A percentile compares a stretch with the other conserved stretches of the same genome.
These are phyloP conservation scores for Lasiodiplodia theobromae DNA, from an alignment of 2,329 filamentous ascomycete species.

Conservation along the genomic window DNA sequence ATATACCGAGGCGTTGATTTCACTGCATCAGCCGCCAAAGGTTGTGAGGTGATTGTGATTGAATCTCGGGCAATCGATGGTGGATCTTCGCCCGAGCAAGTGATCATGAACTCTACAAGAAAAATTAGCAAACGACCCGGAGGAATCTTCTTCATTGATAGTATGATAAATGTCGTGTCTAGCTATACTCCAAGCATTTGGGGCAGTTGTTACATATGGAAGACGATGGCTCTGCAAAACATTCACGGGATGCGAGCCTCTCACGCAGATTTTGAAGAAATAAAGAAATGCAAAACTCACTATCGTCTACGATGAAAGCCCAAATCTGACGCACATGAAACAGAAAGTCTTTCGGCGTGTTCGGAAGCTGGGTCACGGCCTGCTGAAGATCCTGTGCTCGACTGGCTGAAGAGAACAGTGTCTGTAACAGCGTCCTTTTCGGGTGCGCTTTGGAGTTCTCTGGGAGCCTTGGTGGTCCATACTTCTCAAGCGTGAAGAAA, in stretches of 20 bases:
- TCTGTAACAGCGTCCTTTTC: slow-evolving; percentile 5
- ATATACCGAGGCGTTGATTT: background rate
- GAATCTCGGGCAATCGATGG: background rate
- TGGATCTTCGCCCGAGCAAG: slow-evolving; percentile 6
- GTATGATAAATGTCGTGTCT: background rate
- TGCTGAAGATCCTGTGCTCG: slow-evolving; percentile 15
- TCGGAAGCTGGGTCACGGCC: slow-evolving; percentile 4
- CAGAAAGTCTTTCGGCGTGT: slow-evolving; percentile 2
- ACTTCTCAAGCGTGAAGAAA: slow-evolving; percentile 16
- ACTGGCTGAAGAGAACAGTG: slow-evolving; percentile 16
- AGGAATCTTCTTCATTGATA: background rate
- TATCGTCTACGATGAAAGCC: slow-evolving; percentile 16
- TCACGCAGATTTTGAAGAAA: too few species aligned
- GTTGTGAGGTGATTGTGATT: background rate
- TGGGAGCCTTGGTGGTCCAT: slow-evolving; percentile 2
- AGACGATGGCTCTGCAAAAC: too few species aligned
- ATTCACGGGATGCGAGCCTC: too few species aligned
- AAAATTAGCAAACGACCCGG: background rate
- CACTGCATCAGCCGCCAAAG: background rate
- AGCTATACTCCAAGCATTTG: background rate
- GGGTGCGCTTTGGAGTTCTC: slow-evolving; percentile 16
- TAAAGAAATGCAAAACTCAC: background rate
- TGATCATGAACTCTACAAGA: slow-evolving; percentile 7
- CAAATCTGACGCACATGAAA: slow-evolving; percentile 20
- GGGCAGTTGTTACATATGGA: background rate